Evolutionary conservation across 176 grass and related monocot species (phyloP).

Genomic region (Carex kokanica): DNA sequence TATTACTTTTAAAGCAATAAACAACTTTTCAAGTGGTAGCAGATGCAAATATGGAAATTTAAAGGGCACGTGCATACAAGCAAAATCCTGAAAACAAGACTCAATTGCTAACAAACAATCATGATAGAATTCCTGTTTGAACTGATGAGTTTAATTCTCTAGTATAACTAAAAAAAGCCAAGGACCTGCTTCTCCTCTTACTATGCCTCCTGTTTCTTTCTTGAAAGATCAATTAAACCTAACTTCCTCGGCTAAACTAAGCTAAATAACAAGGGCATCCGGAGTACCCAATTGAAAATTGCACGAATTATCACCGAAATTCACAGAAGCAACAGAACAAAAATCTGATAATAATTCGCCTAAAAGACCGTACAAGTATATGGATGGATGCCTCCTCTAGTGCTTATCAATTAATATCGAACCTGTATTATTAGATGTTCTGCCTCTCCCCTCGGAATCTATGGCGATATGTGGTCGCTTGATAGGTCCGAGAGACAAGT

Average conservation of each 20-base stretch:
- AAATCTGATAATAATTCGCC: background rate
- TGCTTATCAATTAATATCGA: background rate
- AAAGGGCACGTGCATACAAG: background rate
- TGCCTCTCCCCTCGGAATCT: background rate
- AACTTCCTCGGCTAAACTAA: background rate
- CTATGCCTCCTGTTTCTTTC: background rate
- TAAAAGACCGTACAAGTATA: background rate
- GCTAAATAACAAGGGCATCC: background rate
- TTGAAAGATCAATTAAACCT: background rate
- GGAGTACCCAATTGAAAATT: background rate
- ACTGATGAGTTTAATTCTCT: background rate
- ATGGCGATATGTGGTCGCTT: background rate
- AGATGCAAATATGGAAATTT: background rate
- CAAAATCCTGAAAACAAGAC: background rate
- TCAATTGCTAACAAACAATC: background rate
- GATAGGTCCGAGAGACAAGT: background rate
- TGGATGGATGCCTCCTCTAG: no score
- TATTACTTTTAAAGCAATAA: background rate
- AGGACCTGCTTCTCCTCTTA: background rate
- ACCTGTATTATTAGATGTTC: background rate
- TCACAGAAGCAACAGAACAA: background rate
- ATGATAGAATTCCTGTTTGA: conserved; percentile 1
- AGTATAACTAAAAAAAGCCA: background rate
- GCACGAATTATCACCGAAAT: background rate
- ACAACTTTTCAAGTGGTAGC: background rate